Evolutionary conservation across 2,329 filamentous ascomycete species (phyloP).

Genomic region (Tolypocladium album): DNA sequence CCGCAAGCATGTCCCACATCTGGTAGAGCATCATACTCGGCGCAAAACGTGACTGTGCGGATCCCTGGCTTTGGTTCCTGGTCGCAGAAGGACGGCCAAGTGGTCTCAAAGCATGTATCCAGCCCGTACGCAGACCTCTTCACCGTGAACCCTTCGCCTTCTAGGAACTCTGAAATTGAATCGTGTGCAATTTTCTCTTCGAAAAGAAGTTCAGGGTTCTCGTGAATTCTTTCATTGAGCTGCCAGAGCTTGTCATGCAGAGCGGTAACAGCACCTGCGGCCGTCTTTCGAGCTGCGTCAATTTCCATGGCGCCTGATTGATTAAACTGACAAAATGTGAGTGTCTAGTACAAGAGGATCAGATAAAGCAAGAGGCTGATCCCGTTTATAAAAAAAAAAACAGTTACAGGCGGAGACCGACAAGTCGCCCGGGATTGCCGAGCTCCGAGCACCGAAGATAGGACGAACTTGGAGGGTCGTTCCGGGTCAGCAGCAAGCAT

Average conservation of each 20-base stretch:
- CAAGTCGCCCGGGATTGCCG: neutral
- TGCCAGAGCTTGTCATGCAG: neutral
- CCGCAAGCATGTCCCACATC: conserved; percentile 25
- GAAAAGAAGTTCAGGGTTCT: neutral
- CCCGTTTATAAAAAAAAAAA: neutral
- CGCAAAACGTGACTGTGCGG: neutral
- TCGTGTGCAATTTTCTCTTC: neutral
- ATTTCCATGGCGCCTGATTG: neutral
- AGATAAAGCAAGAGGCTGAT: neutral
- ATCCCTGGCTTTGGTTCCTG: neutral
- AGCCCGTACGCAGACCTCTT: neutral
- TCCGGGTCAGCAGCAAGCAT: too few relatives aligned
- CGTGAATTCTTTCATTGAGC: neutral
- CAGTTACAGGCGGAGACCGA: neutral
- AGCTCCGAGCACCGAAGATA: neutral
- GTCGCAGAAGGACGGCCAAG: neutral
- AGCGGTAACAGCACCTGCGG: neutral
- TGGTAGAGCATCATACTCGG: conserved; percentile 19
- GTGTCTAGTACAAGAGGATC: neutral
- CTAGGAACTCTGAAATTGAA: neutral
- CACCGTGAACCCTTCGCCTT: neutral
- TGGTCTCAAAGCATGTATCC: conserved; percentile 7
- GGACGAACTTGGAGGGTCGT: neutral
- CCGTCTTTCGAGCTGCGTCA: neutral
- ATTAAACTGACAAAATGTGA: neutral